Percentiles rank a stretch among this genome's conserved stretches.
phyloP scores from a whole-genome alignment of 2,329 filamentous ascomycete species.

The Golovinomyces cichoracearum region DNA sequence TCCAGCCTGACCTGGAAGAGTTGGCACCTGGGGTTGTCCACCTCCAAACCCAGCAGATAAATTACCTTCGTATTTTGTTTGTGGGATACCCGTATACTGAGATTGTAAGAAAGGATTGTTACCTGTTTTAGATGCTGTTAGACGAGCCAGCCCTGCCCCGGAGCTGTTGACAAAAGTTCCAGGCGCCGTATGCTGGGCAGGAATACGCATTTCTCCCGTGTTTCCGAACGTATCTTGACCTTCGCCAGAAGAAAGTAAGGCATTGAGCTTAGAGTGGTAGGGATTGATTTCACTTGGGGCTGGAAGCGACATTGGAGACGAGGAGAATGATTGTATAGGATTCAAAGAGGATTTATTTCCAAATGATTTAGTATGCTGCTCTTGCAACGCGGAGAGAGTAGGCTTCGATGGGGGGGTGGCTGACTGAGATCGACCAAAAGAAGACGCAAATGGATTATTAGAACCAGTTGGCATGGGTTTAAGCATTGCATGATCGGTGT shows the following conservation, averaged over 20 bases:
- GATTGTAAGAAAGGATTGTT: conserved; percentile 73
- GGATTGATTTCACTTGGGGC: conserved; percentile 26
- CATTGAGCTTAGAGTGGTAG: conserved; percentile 55
- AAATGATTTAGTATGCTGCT: conserved; percentile 48
- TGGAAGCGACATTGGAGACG: conserved; percentile 19
- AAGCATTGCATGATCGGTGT: conserved; percentile 29
- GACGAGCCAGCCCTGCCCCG: conserved; percentile 46
- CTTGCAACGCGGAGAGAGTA: conserved; percentile 48
- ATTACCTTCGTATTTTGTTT: conserved; percentile 25
- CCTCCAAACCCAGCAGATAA: conserved; percentile 8
- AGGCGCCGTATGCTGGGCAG: conserved; percentile 83
- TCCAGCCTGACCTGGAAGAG: conserved; percentile 29
- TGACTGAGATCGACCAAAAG: conserved; percentile 36
- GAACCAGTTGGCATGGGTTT: conserved; percentile 75
- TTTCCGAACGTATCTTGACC: conserved; percentile 96
- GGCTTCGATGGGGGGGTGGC: conserved; percentile 31
- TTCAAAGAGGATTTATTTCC: conserved; percentile 20
- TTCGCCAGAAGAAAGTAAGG: conserved; percentile 62
- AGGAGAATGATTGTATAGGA: conserved; percentile 23
- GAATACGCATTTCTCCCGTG: conserved; percentile 83
- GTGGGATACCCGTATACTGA: conserved; percentile 57
- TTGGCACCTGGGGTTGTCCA: conserved; percentile 21
- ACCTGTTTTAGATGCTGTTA: conserved; percentile 34
- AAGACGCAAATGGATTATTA: conserved; percentile 82
- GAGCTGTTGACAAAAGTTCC: conserved; percentile 93